Percentiles rank a stretch among this genome's conserved stretches.
phyloP scores from a whole-genome alignment of 2,329 filamentous ascomycete genomes.

The Ophiostoma australiae region DNA sequence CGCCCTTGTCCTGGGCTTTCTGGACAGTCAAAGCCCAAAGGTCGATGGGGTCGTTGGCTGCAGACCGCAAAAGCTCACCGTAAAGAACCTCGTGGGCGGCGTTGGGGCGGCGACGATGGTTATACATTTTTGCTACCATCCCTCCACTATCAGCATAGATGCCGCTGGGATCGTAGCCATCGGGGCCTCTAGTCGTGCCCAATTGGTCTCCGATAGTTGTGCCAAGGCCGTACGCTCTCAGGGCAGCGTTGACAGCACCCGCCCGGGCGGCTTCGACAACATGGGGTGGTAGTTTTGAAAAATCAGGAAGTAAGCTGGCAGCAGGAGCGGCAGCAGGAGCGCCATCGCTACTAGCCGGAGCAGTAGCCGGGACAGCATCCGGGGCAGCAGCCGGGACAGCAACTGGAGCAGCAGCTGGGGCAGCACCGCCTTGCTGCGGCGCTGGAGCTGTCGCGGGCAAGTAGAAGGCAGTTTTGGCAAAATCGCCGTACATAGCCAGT shows the following conservation, averaged over 20 bases:
- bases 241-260: background rate
- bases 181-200: too few relatives aligned
- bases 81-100: background rate
- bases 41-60: conserved; percentile 13
- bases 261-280: background rate
- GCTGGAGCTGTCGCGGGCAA: too few relatives aligned
- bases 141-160: background rate
- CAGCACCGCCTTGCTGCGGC: too few relatives aligned
- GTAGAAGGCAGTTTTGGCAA: too few relatives aligned
- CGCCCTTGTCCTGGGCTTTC: background rate
- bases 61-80: conserved; percentile 9
- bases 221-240: background rate
- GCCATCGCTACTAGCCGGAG: background rate
- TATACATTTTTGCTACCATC: background rate
- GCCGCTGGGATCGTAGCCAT: too few relatives aligned
- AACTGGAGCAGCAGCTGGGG: background rate
- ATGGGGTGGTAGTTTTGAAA: background rate
- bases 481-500: too few relatives aligned
- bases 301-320: background rate
- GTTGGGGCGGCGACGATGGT: background rate
- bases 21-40: conserved; percentile 1
- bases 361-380: background rate
- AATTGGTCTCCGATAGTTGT: too few relatives aligned
- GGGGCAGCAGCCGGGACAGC: background rate
- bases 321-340: background rate